Evolutionary conservation across 352 stramenopile species (phyloP).

Genomic region (Phytophthora cactorum): DNA sequence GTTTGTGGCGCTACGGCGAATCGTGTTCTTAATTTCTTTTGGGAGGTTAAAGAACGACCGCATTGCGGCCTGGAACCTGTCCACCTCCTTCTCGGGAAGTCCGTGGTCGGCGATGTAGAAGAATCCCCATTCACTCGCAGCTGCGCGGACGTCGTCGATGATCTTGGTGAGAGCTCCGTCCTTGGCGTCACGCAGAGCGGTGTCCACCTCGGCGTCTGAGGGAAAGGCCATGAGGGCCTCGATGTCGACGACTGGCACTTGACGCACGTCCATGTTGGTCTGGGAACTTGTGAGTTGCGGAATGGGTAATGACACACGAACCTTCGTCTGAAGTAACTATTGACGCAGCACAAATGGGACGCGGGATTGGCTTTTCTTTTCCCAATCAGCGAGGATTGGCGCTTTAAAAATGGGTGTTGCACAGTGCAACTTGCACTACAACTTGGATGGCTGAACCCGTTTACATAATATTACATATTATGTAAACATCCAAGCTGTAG

Average conservation of each 20-base stretch:
- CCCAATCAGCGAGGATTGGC: slow-evolving; percentile 1
- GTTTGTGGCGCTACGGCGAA: slow-evolving; percentile 84
- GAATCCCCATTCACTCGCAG: slow-evolving; percentile 86
- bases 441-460: too few relatives aligned
- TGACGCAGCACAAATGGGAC: slow-evolving; percentile 1
- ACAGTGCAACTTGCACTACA: too few relatives aligned
- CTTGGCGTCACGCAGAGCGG: slow-evolving; percentile 20
- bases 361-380: background rate
- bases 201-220: slow-evolving; percentile 43
- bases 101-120: slow-evolving; percentile 93
- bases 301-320: slow-evolving; percentile 9
- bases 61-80: slow-evolving; percentile 74
- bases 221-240: slow-evolving; percentile 49
- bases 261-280: slow-evolving; percentile 31
- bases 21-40: slow-evolving; percentile 50
- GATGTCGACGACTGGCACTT: slow-evolving; percentile 67
- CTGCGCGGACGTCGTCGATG: slow-evolving; percentile 54
- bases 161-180: slow-evolving; percentile 28
- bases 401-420: slow-evolving; percentile 5
- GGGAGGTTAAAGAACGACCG: slow-evolving; percentile 86
- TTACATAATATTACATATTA: too few relatives aligned
- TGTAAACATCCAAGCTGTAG: too few relatives aligned
- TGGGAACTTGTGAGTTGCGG: slow-evolving; percentile 1
- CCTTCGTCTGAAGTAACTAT: background rate
- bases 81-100: slow-evolving; percentile 64